Conservation (phyloP, 2,329 filamentous ascomycete genomes). For the Nigrospora oryzae region DNA sequence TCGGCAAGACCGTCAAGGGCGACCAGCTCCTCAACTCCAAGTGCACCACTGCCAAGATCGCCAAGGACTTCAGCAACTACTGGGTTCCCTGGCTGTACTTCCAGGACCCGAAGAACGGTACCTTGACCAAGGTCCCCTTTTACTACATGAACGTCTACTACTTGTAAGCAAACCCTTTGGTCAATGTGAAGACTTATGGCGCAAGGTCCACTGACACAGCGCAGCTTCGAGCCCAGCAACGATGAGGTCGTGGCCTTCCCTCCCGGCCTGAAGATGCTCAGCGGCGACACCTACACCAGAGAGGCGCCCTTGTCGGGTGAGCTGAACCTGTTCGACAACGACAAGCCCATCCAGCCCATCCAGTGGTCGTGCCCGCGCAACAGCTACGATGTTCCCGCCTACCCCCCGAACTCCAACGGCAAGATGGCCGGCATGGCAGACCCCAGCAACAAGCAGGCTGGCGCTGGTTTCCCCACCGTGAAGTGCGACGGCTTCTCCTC, state of each 20-base stretch:
- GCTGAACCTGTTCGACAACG: constrained; percentile 35
- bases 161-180: constrained; percentile 38
- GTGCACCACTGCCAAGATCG: constrained; percentile 64
- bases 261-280: constrained; percentile 61
- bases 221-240: constrained; percentile 50
- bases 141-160: constrained; percentile 75
- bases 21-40: constrained; percentile 49
- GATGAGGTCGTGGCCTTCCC: constrained; percentile 65
- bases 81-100: constrained; percentile 70
- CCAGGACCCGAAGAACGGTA: constrained; percentile 50
- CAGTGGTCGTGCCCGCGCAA: constrained; percentile 54
- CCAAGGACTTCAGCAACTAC: constrained; percentile 65
- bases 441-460: constrained; percentile 43
- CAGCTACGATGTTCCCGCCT: constrained; percentile 39
- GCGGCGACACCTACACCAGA: constrained; percentile 52
- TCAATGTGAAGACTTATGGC: neutral
- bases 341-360: constrained; percentile 37
- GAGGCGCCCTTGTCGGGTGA: constrained; percentile 44
- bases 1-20: constrained; percentile 53
- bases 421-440: constrained; percentile 45
- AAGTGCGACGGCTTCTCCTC: constrained; percentile 57
- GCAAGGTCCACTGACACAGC: neutral
- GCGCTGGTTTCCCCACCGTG: constrained; percentile 60
- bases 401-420: constrained; percentile 46
- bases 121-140: constrained; percentile 57